phyloP scores from a whole-genome alignment of 805 yeast genomes.

The Kodamaea leandrae region DNA sequence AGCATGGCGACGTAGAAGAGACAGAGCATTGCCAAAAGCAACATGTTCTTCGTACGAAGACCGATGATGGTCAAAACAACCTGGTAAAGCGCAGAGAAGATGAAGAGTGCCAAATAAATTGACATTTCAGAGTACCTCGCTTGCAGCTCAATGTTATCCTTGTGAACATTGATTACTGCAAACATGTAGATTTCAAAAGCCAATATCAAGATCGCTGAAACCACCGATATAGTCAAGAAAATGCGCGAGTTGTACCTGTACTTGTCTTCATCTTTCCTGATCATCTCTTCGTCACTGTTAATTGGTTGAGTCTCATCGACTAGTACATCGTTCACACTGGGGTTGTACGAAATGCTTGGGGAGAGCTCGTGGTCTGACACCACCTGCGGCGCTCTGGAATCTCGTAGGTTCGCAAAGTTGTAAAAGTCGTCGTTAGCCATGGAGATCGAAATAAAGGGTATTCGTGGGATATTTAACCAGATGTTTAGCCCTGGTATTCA shows the following conservation, averaged over 20 bases:
- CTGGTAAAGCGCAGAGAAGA: conserved; percentile 46
- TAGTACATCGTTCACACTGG: neutral
- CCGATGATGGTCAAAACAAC: conserved; percentile 38
- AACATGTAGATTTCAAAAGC: conserved; percentile 40
- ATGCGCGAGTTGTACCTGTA: conserved; percentile 11
- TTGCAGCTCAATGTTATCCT: conserved; percentile 18
- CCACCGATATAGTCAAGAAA: conserved; percentile 29
- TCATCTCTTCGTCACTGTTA: neutral
- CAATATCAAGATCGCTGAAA: conserved; percentile 33
- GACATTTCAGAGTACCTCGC: conserved; percentile 28
- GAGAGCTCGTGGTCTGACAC: neutral
- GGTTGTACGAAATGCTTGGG: conserved; percentile 1
- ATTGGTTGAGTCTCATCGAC: neutral
- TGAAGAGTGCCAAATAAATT: conserved; percentile 47
- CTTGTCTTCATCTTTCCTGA: conserved; percentile 8
- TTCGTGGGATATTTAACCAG: neutral
- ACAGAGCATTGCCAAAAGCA: conserved; percentile 38
- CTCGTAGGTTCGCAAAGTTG: conserved; percentile 9
- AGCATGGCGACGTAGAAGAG: conserved; percentile 42
- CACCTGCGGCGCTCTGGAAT: neutral
- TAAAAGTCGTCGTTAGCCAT: conserved; percentile 5
- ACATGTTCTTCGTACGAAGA: conserved; percentile 37
- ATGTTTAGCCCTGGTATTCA: conserved; percentile 1
- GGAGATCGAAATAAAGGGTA: neutral
- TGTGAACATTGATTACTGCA: conserved; percentile 37